Conservation (phyloP, 768 basidiomycete genomes). For the Sarcomyxa edulis region DNA sequence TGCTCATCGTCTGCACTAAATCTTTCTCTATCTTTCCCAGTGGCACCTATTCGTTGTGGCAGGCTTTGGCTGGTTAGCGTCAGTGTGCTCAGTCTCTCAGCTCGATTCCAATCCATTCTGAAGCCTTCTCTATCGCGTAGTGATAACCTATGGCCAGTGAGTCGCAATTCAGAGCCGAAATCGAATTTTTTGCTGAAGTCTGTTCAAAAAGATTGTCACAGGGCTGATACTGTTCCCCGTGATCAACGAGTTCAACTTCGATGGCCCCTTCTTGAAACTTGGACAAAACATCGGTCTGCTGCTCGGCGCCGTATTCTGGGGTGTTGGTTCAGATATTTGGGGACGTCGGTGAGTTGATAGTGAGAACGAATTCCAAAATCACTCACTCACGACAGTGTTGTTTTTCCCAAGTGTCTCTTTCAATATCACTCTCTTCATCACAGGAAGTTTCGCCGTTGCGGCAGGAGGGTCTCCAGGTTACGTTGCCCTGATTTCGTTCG, state of each 20-base stretch:
- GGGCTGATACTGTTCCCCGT: conserved; percentile 61
- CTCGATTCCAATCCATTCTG: no score
- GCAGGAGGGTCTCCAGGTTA: conserved; percentile 56
- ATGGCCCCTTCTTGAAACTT: conserved; percentile 59
- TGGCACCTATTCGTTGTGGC: conserved; percentile 60
- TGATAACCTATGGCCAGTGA: conserved; percentile 69
- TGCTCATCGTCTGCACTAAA: neutral
- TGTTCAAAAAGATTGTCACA: conserved; percentile 44
- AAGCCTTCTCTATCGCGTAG: conserved; percentile 27
- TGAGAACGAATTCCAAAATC: no score
- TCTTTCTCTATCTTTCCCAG: conserved; percentile 23
- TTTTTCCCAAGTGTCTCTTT: conserved; percentile 45
- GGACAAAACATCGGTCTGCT: conserved; percentile 70
- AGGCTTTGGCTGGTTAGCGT: conserved; percentile 76
- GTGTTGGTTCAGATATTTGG: conserved; percentile 64
- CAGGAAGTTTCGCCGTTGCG: conserved; percentile 59
- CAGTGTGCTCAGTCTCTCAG: conserved; percentile 21
- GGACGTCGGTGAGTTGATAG: conserved; percentile 57
- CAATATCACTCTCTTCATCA: conserved; percentile 66
- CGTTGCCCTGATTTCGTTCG: conserved; percentile 43
- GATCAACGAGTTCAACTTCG: conserved; percentile 56
- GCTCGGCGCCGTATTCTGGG: conserved; percentile 66
- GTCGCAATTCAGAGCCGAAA: conserved; percentile 13
- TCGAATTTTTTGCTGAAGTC: neutral
- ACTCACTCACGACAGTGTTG: no score